Conservation (phyloP, 1,284 basidiomycete genomes). For the Trametes sp. region DNA sequence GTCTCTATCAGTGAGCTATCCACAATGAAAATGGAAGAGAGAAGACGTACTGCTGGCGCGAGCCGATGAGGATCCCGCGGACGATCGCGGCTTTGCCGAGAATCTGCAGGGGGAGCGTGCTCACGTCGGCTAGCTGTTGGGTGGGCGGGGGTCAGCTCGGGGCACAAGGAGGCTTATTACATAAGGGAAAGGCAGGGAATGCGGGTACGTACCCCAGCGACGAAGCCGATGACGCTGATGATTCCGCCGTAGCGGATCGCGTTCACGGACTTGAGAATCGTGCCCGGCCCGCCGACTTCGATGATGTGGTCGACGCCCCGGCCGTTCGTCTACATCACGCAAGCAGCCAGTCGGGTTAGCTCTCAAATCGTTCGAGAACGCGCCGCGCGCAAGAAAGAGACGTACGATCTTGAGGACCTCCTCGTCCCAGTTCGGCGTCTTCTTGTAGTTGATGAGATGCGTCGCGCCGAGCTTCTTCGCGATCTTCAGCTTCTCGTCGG, state of each 20-base stretch:
- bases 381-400: background rate
- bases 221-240: conserved; percentile 50
- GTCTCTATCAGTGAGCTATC: no score
- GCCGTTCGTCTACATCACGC: conserved; percentile 45
- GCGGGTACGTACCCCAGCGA: conserved; percentile 37
- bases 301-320: conserved; percentile 53
- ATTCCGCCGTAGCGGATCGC: conserved; percentile 46
- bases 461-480: conserved; percentile 45
- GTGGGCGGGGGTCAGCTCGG: conserved; percentile 24
- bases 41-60: conserved; percentile 9
- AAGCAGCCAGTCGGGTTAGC: background rate
- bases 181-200: background rate
- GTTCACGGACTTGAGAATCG: conserved; percentile 47
- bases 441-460: conserved; percentile 49
- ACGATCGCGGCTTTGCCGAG: conserved; percentile 6
- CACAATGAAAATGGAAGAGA: no score
- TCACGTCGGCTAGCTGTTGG: conserved; percentile 10
- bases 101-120: background rate
- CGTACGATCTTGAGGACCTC: conserved; percentile 41
- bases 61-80: conserved; percentile 13
- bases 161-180: no score
- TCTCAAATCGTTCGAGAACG: background rate
- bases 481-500: conserved; percentile 49
- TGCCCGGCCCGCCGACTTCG: conserved; percentile 52
- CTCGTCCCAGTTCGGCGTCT: conserved; percentile 51